Evolutionary conservation across 2,329 filamentous ascomycete genomes (phyloP), one percentile per base, ranked within the genome.

Genomic region (Westerdykella ornata): DNA sequence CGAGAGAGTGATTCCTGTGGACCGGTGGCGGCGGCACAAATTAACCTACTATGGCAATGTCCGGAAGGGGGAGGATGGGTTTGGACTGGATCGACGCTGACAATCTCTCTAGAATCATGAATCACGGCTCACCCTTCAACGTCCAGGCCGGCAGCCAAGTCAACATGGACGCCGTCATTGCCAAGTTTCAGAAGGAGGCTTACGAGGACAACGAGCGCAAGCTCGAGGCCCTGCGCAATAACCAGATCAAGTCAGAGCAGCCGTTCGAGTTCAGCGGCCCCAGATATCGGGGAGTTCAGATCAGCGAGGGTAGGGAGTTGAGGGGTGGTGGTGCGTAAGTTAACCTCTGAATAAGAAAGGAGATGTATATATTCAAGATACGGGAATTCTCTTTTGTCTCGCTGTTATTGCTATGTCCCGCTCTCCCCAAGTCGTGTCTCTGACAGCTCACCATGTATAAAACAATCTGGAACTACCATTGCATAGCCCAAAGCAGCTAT

Each of bases 101-200:
- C 48, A 31, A 30, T 31, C 22, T 19, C 57, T 11, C 22, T 26
- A 84, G 81, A 53, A 68, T 76, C 49, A 76, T 84, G 67, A 83
- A 84, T 59, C 65, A 68, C 16, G 75, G 77, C 39, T 77, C 77
- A 1, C 80, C 80, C 13, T 80, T 72, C 65, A 85, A 85, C 57
- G 74, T 83, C 41, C 67, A 73, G 22, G 78, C 81, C 33, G 81
- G 81, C 38, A 75, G 76, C 47, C 65, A 72, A 41, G 74, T 73
- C 37, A 74, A 81, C 56, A 68, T 85, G 52, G 75, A 75, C 57
- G 62, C 72, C 39, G 69, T 83, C 41, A 76, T 81, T 44, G 75
- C 73, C 20, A 78, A 83, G 66, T 84, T 82, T 60, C 68, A 80
- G 62, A 73, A 74, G 55, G 58, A 76, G 56, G 74, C 78, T 43